Base-by-base conservation (phyloP, 2,329 filamentous ascomycete species). In the Coniochaeta sp. region DNA sequence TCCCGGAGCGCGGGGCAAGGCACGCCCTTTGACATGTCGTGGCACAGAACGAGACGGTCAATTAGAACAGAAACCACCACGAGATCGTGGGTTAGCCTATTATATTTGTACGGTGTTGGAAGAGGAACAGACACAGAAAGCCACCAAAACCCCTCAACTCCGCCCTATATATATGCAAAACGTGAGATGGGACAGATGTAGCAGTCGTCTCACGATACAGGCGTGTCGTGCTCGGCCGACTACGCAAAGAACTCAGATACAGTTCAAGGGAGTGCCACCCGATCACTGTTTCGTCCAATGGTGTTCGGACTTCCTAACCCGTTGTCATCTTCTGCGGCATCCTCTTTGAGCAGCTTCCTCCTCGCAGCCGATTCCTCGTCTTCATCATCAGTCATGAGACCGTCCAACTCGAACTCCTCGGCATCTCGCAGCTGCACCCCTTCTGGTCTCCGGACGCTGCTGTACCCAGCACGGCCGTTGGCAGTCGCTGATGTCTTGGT, bases 351-450 rank as follows among this genome's bases (percentile, higher is more conserved):
- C 58, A 74, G 64, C 54, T 72, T 74, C 58, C 75, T 71, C 67
- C 76, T 76, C 19, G 71, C 66, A 3, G 71, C 72, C 22, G 71
- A 68, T 47, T 79, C 79, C 14, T 83, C 77, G 5, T 88, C 88
- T 58, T 96, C 92, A 19, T 96, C 92, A 52, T 96, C 93, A 61
- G 89, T 95, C 72, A 93, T 93, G 43, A 99, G 76, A 0, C 91
- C 93, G 62, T 95, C 91, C 1, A 99, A 81, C 75, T 98, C 95
- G 71, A 96, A 99, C 67, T 96, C 92, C 70, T 97, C 89, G 0
- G 90, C 93, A 70, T 96, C 93, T 33, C 85, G 81, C 40, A 93
- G 79, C 62, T 84, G 84, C 12, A 79, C 77, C 26, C 85, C 83
- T 50, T 81, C 80, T 1, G 74, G 71, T 1, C 66, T 68, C 12